phyloP scores from a whole-genome alignment of 2,329 filamentous ascomycete species.

The Hymenoscyphus repandus region DNA sequence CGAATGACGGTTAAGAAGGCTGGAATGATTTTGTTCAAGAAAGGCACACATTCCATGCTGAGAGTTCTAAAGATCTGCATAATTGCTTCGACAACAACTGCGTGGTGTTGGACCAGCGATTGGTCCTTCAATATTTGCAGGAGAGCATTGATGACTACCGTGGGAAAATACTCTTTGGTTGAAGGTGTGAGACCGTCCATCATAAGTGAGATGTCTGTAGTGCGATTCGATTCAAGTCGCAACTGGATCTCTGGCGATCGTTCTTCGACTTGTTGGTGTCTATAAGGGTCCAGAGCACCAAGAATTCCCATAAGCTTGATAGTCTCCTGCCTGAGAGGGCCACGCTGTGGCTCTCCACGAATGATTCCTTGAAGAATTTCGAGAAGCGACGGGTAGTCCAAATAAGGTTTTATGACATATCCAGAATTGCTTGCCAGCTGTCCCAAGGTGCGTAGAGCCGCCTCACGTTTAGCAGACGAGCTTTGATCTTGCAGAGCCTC shows the following conservation, averaged over 20 bases:
- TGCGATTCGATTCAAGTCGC: constrained; percentile 54
- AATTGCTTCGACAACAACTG: constrained; percentile 90
- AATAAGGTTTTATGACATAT: constrained; percentile 94
- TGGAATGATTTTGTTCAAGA: constrained; percentile 88
- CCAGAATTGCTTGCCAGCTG: constrained; percentile 94
- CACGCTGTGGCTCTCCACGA: constrained; percentile 79
- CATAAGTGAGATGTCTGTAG: constrained; percentile 94
- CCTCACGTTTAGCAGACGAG: constrained; percentile 83
- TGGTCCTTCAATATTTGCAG: constrained; percentile 88
- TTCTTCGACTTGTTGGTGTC: constrained; percentile 91
- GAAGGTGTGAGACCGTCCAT: constrained; percentile 96
- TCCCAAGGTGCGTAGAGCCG: constrained; percentile 83
- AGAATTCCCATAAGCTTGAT: constrained; percentile 96
- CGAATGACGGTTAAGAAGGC: constrained; percentile 88
- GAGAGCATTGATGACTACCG: constrained; percentile 93
- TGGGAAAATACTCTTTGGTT: constrained; percentile 97
- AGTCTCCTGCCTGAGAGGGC: constrained; percentile 81
- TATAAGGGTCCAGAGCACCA: constrained; percentile 91
- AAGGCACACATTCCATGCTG: constrained; percentile 91
- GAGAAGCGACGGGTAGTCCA: constrained; percentile 89
- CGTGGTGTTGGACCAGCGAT: constrained; percentile 86
- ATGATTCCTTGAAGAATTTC: constrained; percentile 93
- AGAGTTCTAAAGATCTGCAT: constrained; percentile 98
- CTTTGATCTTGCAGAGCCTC: constrained; percentile 91
- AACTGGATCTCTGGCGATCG: constrained; percentile 76